phyloP scores from a whole-genome alignment of 2,329 filamentous ascomycete genomes.

The Ophiostoma populinum region DNA sequence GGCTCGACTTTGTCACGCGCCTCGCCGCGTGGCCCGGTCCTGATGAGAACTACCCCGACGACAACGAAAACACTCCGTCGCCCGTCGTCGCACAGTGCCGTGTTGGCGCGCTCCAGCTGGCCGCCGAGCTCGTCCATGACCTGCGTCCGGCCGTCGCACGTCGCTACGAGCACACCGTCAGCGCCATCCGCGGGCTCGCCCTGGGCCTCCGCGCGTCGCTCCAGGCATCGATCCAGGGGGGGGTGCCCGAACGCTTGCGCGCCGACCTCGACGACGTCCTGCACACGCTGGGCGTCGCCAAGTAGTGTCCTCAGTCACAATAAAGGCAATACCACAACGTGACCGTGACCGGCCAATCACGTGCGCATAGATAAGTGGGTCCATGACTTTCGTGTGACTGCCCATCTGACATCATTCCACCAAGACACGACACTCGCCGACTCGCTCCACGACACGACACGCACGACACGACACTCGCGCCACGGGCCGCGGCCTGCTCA shows the following conservation, averaged over 20 bases:
- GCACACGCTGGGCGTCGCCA: conserved; percentile 4
- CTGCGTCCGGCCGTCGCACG: background rate
- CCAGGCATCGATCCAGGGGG: background rate
- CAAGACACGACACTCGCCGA: too few relatives aligned
- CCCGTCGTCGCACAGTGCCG: conserved; percentile 28
- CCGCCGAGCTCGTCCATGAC: background rate
- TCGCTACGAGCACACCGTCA: conserved; percentile 33
- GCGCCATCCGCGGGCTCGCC: conserved; percentile 31
- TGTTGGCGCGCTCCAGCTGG: conserved; percentile 7
- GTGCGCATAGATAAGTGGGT: too few relatives aligned
- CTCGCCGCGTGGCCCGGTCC: conserved; percentile 31
- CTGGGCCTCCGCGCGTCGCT: conserved; percentile 20
- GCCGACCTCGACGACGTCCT: conserved; percentile 13
- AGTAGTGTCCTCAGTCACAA: too few relatives aligned
- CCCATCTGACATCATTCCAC: too few relatives aligned
- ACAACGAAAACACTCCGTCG: conserved; percentile 19
- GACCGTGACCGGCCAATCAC: too few relatives aligned
- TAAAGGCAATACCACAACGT: too few relatives aligned
- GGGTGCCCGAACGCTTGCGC: background rate
- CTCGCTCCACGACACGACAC: too few relatives aligned
- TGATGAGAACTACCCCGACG: conserved; percentile 23
- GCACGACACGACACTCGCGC: too few relatives aligned
- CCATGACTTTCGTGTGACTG: too few relatives aligned
- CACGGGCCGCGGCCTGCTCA: too few relatives aligned
- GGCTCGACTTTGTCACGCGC: conserved; percentile 37